These are phyloP conservation scores for Coemansia sp. DNA, from an alignment of 192 early-diverging fungal species.

Conservation along the genomic window DNA sequence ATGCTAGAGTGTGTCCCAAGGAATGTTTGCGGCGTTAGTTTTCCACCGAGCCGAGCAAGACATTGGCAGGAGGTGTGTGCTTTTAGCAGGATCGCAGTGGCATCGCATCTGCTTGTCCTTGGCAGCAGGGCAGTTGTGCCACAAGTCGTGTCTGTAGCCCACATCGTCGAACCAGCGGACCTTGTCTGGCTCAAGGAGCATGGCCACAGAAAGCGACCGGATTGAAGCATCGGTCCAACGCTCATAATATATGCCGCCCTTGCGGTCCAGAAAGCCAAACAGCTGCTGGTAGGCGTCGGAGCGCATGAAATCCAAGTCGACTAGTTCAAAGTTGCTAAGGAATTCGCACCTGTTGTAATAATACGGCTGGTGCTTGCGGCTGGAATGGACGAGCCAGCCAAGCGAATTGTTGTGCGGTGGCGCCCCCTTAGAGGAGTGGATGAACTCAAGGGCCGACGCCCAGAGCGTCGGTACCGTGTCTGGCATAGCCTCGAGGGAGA, in stretches of 20 bases:
- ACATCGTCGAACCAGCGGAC: constrained; percentile 64
- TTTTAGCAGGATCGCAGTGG: constrained; percentile 32
- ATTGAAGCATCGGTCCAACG: constrained; percentile 57
- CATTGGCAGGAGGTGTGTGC: constrained; percentile 32
- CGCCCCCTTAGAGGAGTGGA: no score
- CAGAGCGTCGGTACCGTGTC: constrained; percentile 8
- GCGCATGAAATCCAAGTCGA: constrained; percentile 64
- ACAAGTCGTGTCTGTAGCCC: constrained; percentile 60
- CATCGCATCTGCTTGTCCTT: constrained; percentile 24
- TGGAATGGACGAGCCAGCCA: constrained; percentile 14
- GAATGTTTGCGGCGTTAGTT: not conserved
- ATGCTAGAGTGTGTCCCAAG: not conserved
- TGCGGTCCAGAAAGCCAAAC: constrained; percentile 57
- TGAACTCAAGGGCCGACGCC: not conserved
- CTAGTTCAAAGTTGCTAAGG: constrained; percentile 83
- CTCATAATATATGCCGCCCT: constrained; percentile 56
- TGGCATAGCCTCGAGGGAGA: constrained; percentile 20
- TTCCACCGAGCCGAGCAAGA: constrained; percentile 33
- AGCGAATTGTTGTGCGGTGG: constrained; percentile 15
- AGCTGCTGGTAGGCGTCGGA: constrained; percentile 53
- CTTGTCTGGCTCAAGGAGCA: constrained; percentile 53
- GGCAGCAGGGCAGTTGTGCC: constrained; percentile 64
- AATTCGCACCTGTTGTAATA: constrained; percentile 59
- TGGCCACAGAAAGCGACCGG: constrained; percentile 60
- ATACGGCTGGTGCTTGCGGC: constrained; percentile 2